These are phyloP conservation scores for Corrigiola litoralis DNA, from an alignment of 179 eudicot genomes.

Conservation along the genomic window DNA sequence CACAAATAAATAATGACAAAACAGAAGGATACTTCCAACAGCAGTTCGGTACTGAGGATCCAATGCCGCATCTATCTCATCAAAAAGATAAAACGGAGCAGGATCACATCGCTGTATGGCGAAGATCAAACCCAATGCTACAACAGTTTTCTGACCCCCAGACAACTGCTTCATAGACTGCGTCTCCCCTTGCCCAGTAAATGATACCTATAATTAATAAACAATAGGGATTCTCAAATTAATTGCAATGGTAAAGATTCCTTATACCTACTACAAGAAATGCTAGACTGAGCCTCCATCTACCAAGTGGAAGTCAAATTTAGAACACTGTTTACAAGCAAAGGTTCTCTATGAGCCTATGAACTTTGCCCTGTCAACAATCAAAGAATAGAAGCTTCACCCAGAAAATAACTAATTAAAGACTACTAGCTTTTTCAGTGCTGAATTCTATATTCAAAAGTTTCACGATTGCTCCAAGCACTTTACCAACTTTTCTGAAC, in stretches of 20 bases:
- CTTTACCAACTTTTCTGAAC: no score
- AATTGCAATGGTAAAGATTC: background rate
- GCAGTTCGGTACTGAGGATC: conserved; percentile 99
- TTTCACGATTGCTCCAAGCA: no score
- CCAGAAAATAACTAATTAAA: no score
- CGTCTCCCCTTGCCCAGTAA: conserved; percentile 97
- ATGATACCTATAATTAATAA: conserved; percentile 60
- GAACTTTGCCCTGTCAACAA: no score
- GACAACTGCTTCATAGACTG: conserved; percentile 98
- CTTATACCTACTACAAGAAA: no score
- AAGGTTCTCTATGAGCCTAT: no score
- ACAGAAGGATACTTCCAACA: conserved; percentile 89
- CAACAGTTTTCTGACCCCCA: conserved; percentile 98
- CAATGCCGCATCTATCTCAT: conserved; percentile 97
- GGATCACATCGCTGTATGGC: conserved; percentile 98
- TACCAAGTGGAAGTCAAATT: no score
- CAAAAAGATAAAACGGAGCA: conserved; percentile 98
- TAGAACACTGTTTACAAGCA: no score
- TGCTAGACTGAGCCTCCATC: no score
- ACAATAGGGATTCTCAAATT: background rate
- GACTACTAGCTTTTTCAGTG: no score
- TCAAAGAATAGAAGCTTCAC: no score
- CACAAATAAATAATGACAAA: background rate
- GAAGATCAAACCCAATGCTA: conserved; percentile 84
- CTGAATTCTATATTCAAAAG: no score